phyloP scores from a whole-genome alignment of 805 yeast species.

The Debaryomyces tyrocola region DNA sequence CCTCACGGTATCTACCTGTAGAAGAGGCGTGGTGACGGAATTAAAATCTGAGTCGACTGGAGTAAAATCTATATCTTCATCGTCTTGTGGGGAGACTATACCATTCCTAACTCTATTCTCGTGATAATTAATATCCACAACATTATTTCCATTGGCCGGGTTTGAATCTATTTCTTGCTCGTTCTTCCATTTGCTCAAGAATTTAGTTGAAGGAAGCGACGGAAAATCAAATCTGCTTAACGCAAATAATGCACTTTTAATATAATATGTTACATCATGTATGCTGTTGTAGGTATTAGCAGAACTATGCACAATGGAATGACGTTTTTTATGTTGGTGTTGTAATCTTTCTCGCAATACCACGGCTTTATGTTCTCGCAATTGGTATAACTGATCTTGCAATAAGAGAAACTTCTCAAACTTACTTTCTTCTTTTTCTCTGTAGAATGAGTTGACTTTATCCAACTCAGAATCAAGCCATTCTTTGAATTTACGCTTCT shows the following conservation, averaged over 20 bases:
- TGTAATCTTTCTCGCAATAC: slow-evolving; percentile 4
- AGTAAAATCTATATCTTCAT: slow-evolving; percentile 8
- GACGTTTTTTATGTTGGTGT: background rate
- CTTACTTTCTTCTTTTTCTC: slow-evolving; percentile 58
- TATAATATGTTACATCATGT: slow-evolving; percentile 29
- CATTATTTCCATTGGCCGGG: slow-evolving; percentile 8
- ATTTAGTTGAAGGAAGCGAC: slow-evolving; percentile 38
- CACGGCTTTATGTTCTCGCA: slow-evolving; percentile 50
- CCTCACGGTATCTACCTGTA: background rate
- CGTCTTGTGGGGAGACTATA: slow-evolving; percentile 1
- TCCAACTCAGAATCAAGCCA: slow-evolving; percentile 68
- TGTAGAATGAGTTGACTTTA: slow-evolving; percentile 63
- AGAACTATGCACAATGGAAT: slow-evolving; percentile 2
- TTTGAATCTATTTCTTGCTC: slow-evolving; percentile 8
- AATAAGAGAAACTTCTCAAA: slow-evolving; percentile 58
- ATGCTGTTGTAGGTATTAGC: slow-evolving; percentile 19
- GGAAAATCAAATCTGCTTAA: slow-evolving; percentile 39
- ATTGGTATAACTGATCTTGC: slow-evolving; percentile 67
- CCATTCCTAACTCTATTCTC: slow-evolving; percentile 44
- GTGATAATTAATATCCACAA: slow-evolving; percentile 28
- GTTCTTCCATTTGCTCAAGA: slow-evolving; percentile 19
- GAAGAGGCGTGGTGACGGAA: background rate
- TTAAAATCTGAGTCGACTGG: slow-evolving; percentile 13
- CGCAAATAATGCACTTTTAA: slow-evolving; percentile 20
- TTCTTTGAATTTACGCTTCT: slow-evolving; percentile 48